Evolutionary conservation across 1,139 yeast species (phyloP).

Genomic region (Saccharomyces uvarum): DNA sequence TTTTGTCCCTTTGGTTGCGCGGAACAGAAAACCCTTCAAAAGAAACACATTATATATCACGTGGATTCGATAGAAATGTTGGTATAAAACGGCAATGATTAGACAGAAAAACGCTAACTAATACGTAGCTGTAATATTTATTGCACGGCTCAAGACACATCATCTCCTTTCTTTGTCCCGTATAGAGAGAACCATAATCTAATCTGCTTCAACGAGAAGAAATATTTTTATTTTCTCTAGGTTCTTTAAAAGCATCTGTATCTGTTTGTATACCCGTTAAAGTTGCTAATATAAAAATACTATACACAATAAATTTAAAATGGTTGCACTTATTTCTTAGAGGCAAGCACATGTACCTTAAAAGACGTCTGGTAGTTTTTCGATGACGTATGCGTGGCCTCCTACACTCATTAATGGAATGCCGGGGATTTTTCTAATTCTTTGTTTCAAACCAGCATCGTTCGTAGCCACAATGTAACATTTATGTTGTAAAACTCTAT

Average conservation of each 20-base stretch:
- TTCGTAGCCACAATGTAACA: slow-evolving; percentile 96
- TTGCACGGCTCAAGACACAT: not conserved
- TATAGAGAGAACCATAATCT: not conserved
- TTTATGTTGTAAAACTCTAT: slow-evolving; percentile 88
- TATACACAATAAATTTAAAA: not conserved
- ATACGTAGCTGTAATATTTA: not conserved
- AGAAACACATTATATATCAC: not conserved
- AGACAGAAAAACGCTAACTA: not conserved
- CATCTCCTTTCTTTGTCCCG: not conserved
- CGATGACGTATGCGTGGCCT: slow-evolving; percentile 83
- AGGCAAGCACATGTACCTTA: slow-evolving; percentile 28
- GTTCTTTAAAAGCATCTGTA: not conserved
- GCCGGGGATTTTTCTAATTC: slow-evolving; percentile 94
- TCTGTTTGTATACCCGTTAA: not conserved
- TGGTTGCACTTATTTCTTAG: not conserved
- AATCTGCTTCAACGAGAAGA: not conserved
- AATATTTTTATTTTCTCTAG: not conserved
- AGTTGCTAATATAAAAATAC: not conserved
- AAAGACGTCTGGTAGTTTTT: slow-evolving; percentile 89
- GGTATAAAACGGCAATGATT: not conserved
- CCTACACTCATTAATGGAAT: slow-evolving; percentile 96
- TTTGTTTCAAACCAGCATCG: slow-evolving; percentile 93
- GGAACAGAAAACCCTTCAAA: not conserved
- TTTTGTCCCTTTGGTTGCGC: slow-evolving; percentile 1
- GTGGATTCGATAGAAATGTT: not conserved